Evolutionary conservation across 2,329 filamentous ascomycete genomes (phyloP), one percentile per base, ranked within the genome.

Genomic region (Pleomassaria siparia): DNA sequence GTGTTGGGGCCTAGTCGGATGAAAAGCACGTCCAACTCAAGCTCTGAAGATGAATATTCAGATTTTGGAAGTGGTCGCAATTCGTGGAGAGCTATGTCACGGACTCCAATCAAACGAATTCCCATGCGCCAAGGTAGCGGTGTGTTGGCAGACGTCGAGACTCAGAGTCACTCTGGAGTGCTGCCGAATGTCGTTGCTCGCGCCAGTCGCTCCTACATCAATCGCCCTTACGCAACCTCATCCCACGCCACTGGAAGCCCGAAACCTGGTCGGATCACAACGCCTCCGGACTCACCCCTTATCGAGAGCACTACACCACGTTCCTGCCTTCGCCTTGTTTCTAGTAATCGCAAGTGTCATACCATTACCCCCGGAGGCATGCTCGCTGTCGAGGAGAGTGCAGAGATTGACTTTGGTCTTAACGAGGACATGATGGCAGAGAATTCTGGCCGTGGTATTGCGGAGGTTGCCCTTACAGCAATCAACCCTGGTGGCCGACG

Each of bases 341-440:
- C 75, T 1, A 80, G 75, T 25, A 79, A 80, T 51, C 72, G 77
- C 43, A 73, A 73, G 46, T 85, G 82, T 52, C 79, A 82, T 25
- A 79, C 78, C 6, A 75, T 85, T 40, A 80, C 78, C 36, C 82
- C 92, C 5, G 76, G 94, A 30, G 90, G 95, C 64, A 94, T 96
- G 83, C 81, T 95, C 22, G 92, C 94, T 53, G 82, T 97, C 1
- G 94, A 97, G 72, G 91, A 94, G 62, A 88, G 95, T 46, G 91
- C 91, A 0, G 86, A 91, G 50, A 87, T 89, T 33, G 91, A 96
- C 56, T 83, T 95, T 47, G 91, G 91, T 4, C 78, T 97, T 39
- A 88, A 86, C 0, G 90, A 95, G 66, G 89, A 94, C 44, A 86
- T 96, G 70, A 89, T 97, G 76, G 86, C 89, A 0, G 94, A 97